Conservation (phyloP, 495 filamentous ascomycete species). For the Talaromyces thailandensis region DNA sequence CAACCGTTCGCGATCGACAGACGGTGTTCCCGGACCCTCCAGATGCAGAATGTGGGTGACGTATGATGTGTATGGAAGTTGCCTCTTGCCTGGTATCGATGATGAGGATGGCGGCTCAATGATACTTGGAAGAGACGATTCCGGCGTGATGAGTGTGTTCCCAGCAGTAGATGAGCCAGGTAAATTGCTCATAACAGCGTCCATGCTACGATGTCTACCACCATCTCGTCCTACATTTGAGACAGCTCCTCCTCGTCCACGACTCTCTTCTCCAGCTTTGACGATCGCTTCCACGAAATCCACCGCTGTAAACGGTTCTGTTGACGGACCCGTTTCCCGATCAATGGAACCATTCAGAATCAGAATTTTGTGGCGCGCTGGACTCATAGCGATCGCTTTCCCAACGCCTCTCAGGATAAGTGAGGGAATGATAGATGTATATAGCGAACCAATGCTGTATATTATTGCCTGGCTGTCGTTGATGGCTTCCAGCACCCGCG, state of each 20-base stretch:
- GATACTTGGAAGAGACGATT: constrained; percentile 8
- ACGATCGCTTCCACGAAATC: constrained; percentile 78
- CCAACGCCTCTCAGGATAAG: constrained; percentile 38
- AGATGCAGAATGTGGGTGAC: constrained; percentile 82
- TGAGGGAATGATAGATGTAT: constrained; percentile 70
- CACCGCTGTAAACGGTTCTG: constrained; percentile 51
- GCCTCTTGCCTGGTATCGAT: background rate
- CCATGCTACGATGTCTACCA: background rate
- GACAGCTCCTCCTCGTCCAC: constrained; percentile 17
- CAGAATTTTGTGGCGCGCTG: constrained; percentile 64
- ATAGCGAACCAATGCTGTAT: constrained; percentile 86
- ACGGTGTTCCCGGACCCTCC: constrained; percentile 61
- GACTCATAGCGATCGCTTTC: constrained; percentile 26
- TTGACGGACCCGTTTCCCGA: constrained; percentile 68
- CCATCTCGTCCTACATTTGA: background rate
- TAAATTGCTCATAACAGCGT: background rate
- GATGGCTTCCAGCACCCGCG: constrained; percentile 63
- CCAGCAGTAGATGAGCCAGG: background rate
- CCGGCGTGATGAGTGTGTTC: background rate
- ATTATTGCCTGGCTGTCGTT: constrained; percentile 56
- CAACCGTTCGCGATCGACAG: constrained; percentile 58
- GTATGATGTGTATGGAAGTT: constrained; percentile 43
- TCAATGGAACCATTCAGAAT: constrained; percentile 78
- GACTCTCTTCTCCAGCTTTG: constrained; percentile 45
- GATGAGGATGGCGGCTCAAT: constrained; percentile 2